Evolutionary conservation across 345 rosid genomes (phyloP).

Genomic region (Clarkia xantiana): DNA sequence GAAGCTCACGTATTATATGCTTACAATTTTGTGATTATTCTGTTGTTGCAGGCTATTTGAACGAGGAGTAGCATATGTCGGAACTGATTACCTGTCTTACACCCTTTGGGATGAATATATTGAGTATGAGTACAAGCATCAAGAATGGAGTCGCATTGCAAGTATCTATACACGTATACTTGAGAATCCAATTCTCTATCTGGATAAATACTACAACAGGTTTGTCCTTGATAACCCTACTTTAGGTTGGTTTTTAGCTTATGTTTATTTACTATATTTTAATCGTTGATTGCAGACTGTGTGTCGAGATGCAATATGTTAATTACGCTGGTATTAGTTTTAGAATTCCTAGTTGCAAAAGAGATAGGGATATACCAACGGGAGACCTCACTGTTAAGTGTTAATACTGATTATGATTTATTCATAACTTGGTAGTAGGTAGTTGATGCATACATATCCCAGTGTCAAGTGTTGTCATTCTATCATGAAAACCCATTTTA

Average conservation of each 20-base stretch:
- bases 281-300: background rate
- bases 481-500: too few relatives aligned
- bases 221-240: conserved; percentile 8
- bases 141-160: conserved; percentile 70
- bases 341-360: too few relatives aligned
- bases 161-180: conserved; percentile 66
- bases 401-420: too few relatives aligned
- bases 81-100: conserved; percentile 71
- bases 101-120: conserved; percentile 92
- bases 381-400: too few relatives aligned
- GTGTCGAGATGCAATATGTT: too few relatives aligned
- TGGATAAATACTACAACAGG: conserved; percentile 74
- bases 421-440: too few relatives aligned
- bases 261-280: background rate
- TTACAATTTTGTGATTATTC: conserved; percentile 12
- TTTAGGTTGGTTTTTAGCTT: too few relatives aligned
- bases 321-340: too few relatives aligned
- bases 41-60: conserved; percentile 38
- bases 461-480: too few relatives aligned
- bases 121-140: conserved; percentile 85
- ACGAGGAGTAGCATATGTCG: conserved; percentile 77
- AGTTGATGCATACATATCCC: too few relatives aligned
- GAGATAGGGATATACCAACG: too few relatives aligned
- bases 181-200: conserved; percentile 71
- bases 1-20: conserved; percentile 6